Base-by-base conservation (phyloP, 768 basidiomycete genomes). In the Nevesoporus exiguus region DNA sequence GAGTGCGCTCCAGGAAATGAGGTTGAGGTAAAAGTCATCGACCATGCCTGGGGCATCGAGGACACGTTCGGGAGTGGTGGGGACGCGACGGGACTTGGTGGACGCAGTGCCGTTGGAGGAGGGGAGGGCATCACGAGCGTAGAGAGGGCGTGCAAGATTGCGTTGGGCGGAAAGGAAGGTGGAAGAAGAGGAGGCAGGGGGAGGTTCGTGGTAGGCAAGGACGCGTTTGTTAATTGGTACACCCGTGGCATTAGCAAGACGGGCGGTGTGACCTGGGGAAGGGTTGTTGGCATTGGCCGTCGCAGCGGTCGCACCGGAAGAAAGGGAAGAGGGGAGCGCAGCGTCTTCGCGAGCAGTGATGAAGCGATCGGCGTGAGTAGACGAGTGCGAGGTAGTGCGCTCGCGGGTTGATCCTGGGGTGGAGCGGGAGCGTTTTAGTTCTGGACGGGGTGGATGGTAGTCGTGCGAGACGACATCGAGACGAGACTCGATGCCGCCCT, bases 21-120 rank as follows among this genome's bases (percentile, higher is more conserved):
- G 77, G 69, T 98, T 99, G 65, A 99, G 83, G 66, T 99, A 99
- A 70, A 96, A 99, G 70, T 99, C 97, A 60, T 98, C 93, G 10
- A 85, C 79, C 79, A 90, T 86, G 7, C 92, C 92, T 1, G 94
- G 94, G 0, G 96, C 96, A 62, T 98, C 97, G 10, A 99, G 79
- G 8, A 98, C 93, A n/a, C 93, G 82, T 62, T 96, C 90, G 0
- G 96, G 92, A 22, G 85, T 83, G 0, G 90, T 89, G 0, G 93
- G 81, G 50, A 98, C 91, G 60, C 88, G 86, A 19, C 96, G 80
- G 6, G 86, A 78, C 66, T 90, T 91, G 60, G 82, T 80, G 0
- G 84, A 85, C 0, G 76, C 72, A 2, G 81, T 75, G 2, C 85
- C 82, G 3, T 81, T 85, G 5, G 88, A 86, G 1, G 83, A 77